These are phyloP conservation scores for Sarocladium brachiariae DNA, from an alignment of 2,329 filamentous ascomycete genomes.

Conservation along the genomic window DNA sequence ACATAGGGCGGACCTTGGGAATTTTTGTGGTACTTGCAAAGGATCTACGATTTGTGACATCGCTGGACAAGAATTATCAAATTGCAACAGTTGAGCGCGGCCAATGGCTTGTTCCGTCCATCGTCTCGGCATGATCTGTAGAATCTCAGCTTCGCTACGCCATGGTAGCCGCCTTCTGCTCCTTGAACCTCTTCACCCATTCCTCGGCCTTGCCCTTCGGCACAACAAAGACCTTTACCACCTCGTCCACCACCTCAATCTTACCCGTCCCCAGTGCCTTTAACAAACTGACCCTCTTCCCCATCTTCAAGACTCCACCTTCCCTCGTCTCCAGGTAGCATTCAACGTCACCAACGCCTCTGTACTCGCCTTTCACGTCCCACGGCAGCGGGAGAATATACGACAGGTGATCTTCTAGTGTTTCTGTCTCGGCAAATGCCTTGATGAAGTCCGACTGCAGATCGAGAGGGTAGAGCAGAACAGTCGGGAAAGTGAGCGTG, in stretches of 20 bases:
- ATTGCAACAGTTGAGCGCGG: no score
- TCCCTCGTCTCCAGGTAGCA: slow-evolving; percentile 80
- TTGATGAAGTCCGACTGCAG: slow-evolving; percentile 88
- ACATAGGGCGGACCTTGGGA: no score
- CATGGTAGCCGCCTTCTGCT: slow-evolving; percentile 52
- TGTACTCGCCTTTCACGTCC: slow-evolving; percentile 75
- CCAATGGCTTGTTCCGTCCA: no score
- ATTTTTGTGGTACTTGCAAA: no score
- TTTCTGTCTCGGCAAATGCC: slow-evolving; percentile 70
- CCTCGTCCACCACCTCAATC: slow-evolving; percentile 79
- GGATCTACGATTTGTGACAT: no score
- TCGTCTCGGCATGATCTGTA: no score
- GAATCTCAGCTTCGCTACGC: slow-evolving; percentile 12
- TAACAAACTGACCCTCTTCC: slow-evolving; percentile 72
- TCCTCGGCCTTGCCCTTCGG: slow-evolving; percentile 59
- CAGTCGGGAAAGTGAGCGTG: slow-evolving; percentile 65
- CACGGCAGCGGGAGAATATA: slow-evolving; percentile 88
- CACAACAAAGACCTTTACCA: slow-evolving; percentile 77
- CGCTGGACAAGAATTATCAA: no score
- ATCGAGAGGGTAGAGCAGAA: slow-evolving; percentile 79
- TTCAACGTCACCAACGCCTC: slow-evolving; percentile 54
- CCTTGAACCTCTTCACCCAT: slow-evolving; percentile 87
- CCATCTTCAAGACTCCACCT: slow-evolving; percentile 81
- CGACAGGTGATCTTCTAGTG: slow-evolving; percentile 66
- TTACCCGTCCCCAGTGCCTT: slow-evolving; percentile 70